A percentile compares a stretch with the other conserved stretches of the same genome.
phyloP scores from a whole-genome alignment of 129 eudicot genomes.

The Centella asiatica region DNA sequence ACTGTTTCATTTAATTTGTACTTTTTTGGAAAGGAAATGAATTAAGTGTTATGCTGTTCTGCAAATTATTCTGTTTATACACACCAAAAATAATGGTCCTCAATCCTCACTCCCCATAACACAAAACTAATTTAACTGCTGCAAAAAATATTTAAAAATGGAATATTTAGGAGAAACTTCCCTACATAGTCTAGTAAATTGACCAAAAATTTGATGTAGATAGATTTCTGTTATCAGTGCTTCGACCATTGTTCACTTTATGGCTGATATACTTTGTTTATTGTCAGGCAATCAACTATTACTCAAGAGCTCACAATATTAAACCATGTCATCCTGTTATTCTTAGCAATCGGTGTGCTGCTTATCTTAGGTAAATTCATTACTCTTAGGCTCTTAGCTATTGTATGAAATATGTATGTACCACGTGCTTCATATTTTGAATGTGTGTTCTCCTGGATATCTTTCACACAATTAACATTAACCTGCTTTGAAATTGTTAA shows the following conservation, averaged over 20 bases:
- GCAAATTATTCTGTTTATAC: too few relatives aligned
- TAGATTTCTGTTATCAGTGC: too few relatives aligned
- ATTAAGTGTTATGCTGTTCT: too few relatives aligned
- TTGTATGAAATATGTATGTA: not conserved
- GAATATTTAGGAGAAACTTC: too few relatives aligned
- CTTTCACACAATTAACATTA: constrained; percentile 4
- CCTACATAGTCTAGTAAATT: too few relatives aligned
- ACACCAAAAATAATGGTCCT: too few relatives aligned
- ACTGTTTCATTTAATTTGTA: not conserved
- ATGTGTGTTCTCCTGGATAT: not conserved
- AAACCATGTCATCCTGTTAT: constrained; percentile 61
- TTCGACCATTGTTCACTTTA: not conserved
- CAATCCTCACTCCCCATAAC: too few relatives aligned
- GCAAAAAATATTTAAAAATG: too few relatives aligned
- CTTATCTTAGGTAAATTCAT: constrained; percentile 48
- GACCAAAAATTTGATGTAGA: too few relatives aligned
- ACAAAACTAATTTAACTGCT: too few relatives aligned
- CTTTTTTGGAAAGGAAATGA: too few relatives aligned
- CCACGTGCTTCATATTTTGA: not conserved
- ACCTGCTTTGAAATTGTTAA: constrained; percentile 8
- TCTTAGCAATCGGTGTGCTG: constrained; percentile 59
- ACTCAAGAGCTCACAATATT: constrained; percentile 24
- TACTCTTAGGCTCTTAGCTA: too few relatives aligned
- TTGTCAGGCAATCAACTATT: not conserved
- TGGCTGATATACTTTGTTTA: not conserved